phyloP scores from a whole-genome alignment of 805 yeast species.

The Spathaspora boniae region DNA sequence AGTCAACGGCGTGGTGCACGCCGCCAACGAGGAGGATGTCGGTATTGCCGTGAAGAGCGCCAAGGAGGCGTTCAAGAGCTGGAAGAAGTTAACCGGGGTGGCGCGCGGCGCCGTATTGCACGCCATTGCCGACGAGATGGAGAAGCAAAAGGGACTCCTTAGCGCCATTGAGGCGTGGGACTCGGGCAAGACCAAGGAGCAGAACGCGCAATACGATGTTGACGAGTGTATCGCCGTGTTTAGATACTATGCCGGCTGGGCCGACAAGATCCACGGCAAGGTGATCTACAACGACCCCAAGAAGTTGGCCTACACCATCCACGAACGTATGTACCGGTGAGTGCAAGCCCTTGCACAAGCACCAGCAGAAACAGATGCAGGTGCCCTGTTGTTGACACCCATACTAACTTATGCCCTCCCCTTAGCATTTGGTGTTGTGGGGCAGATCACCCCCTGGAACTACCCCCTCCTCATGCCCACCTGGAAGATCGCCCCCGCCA shows the following conservation, averaged over 20 bases:
- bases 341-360: too few relatives aligned
- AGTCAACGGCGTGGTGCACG: slow-evolving; percentile 38
- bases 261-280: slow-evolving; percentile 52
- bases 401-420: too few relatives aligned
- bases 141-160: slow-evolving; percentile 29
- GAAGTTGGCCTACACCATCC: slow-evolving; percentile 63
- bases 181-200: slow-evolving; percentile 44
- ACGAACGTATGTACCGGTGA: too few relatives aligned
- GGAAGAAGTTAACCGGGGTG: slow-evolving; percentile 46
- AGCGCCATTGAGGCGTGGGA: slow-evolving; percentile 45
- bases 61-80: slow-evolving; percentile 35
- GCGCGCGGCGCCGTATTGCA: slow-evolving; percentile 36
- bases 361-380: too few relatives aligned
- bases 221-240: slow-evolving; percentile 43
- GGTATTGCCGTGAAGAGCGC: slow-evolving; percentile 41
- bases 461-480: slow-evolving; percentile 59
- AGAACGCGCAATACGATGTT: slow-evolving; percentile 49
- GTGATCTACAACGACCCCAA: slow-evolving; percentile 42
- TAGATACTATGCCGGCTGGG: slow-evolving; percentile 61
- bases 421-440: slow-evolving; percentile 45
- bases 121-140: slow-evolving; percentile 36
- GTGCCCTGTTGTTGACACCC: too few relatives aligned
- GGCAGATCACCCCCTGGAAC: slow-evolving; percentile 47
- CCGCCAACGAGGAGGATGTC: slow-evolving; percentile 41
- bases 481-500: slow-evolving; percentile 82